Conservation (phyloP, 83 land plant species). For the Larix sibirica region DNA sequence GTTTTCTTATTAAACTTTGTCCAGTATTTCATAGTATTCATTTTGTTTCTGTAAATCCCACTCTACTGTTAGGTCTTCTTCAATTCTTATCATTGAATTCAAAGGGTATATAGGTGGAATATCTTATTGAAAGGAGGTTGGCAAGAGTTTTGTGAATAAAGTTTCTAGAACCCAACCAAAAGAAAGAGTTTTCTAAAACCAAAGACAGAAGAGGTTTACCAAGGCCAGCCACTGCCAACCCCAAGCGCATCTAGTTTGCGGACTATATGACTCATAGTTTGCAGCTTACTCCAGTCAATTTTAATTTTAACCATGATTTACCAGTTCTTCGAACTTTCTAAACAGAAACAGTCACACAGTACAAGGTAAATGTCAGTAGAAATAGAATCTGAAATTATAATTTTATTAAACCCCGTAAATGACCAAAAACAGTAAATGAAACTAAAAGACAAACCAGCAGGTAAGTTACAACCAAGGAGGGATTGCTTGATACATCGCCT, state of each 20-base stretch:
- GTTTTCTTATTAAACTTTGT: neutral
- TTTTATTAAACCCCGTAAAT: too few species aligned
- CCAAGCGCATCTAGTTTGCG: neutral
- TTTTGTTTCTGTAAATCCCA: neutral
- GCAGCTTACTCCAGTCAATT: neutral
- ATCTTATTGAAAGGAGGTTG: neutral
- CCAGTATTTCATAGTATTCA: neutral
- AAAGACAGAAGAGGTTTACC: neutral
- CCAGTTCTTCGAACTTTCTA: neutral
- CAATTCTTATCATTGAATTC: neutral
- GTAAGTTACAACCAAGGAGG: too few species aligned
- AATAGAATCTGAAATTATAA: neutral
- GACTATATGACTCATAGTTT: neutral
- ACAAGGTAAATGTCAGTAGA: neutral
- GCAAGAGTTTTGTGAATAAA: neutral
- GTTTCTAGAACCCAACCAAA: neutral
- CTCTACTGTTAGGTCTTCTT: neutral
- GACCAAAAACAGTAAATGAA: too few species aligned
- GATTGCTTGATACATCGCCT: too few species aligned
- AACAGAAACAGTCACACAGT: constrained; percentile 1
- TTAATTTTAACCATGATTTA: neutral
- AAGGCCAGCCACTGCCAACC: neutral
- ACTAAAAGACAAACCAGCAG: too few species aligned
- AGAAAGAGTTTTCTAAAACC: neutral
- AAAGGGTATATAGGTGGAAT: neutral